Evolutionary conservation across 495 filamentous ascomycete species (phyloP), one percentile per base, ranked within the genome.

Genomic region (Cenococcum geophilum): DNA sequence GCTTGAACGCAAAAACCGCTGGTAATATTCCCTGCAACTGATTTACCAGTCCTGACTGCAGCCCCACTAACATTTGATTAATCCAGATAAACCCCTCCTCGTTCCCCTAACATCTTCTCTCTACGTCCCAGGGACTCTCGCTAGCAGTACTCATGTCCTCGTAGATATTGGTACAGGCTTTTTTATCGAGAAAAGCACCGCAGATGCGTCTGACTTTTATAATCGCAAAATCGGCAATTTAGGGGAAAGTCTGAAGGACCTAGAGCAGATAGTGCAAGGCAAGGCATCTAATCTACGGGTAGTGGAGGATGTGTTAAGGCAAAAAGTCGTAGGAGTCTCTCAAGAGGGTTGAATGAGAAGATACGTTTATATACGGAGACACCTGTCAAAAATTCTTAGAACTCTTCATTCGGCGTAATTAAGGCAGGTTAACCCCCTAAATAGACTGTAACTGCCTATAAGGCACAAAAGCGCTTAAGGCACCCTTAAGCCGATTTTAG

Each of bases 81-180:
- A 52, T 5, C 59, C 61, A 81, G 79, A 72, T 48, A 88, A 83
- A 65, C 78, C 85, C 11, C 86, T 98, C 55, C 81, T 98, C 5
- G 89, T 98, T 20, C 93, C 93, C 0, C 75, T 98, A 54, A 98
- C 93, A 1, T 89, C 87, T 63, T 96, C 90, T 21, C 83, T 98
- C 51, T 98, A 97, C 74, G 91, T 97, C 14, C 88, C 89, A 50
- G 95, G 92, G 5, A 83, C 77, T 20, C 78, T 97, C 21, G 79
- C 89, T 35, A 82, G 86, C 73, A 82, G 87, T 10, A 82, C 88
- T 60, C 86, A 86, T 61, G 91, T 97, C 11, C 79, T 98, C 48
- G 91, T 98, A 22, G 93, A 98, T 77, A 87, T 98, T 18, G 93
- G 93, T 16, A 98, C 93, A 0, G 93, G 93, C 2, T 98, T 93